Evolutionary conservation across 1,284 basidiomycete species (phyloP), one percentile per base, ranked within the genome.

Genomic region (Phellopilus nigrolimitatus): DNA sequence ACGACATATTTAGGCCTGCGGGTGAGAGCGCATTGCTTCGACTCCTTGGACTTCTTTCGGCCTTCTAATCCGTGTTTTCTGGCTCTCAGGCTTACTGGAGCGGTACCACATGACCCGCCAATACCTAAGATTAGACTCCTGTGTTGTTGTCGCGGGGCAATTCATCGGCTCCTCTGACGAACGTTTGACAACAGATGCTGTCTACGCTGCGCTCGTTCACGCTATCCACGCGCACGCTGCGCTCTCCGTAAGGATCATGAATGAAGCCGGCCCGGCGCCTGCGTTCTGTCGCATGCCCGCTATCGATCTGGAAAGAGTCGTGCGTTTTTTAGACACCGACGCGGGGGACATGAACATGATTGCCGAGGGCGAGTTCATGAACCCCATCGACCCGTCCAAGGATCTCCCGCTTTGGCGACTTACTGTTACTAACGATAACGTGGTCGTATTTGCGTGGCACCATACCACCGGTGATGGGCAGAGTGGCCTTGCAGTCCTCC

Each of bases 381-480:
- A 44, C 4, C 60, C 57, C 2, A 63, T 70, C 40, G 61, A 65
- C 28, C 57, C 59, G 1, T 34, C 54, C 2, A 57, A 60, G 1
- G 58, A 60, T 24, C 31, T 60, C 1, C 72, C 71, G 0, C 60
- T 70, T 2, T 75, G 73, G 73, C 64, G 69, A n/a, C 56, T 73
- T 2, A 47, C 62, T 10, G 65, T 73, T 3, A 48, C 69, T 21
- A 51, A 51, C 10, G 64, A 68, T 38, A 63, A 64, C 15, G 67
- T 61, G 1, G 57, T 73, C 21, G 45, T 67, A 5, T 71, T 72
- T 49, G 65, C 64, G 8, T 71, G 63, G 53, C 66, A 72, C 47
- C 72, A 75, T 56, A 56, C 56, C 40, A 67, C 72, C 34, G 70
- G 68, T 1, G 72, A 74, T 47, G 72, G 71, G 1, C 62, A 68